Base-by-base conservation (phyloP, 2,329 filamentous ascomycete genomes). In the Laburnicola sp. region DNA sequence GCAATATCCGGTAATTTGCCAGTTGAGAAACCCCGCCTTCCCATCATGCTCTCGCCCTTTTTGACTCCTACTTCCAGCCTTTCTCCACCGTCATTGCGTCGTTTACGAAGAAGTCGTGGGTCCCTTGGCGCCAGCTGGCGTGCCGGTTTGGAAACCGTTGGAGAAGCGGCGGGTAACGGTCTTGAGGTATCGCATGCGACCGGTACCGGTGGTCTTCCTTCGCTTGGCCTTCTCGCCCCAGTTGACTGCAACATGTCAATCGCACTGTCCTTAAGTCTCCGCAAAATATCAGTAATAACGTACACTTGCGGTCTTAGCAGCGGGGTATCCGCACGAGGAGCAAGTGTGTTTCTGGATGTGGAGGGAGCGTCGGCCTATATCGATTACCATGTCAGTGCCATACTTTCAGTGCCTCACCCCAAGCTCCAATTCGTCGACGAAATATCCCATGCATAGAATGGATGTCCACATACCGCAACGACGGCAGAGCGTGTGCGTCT, bases 321-420 rank as follows among this genome's bases (percentile, higher is more conserved):
- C 82, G 76, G 94, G 94, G 83, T 97, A 99, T 78, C 92, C 94
- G 85, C 94, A 99, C 74, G 84, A 85, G 70, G 93, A 79, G 84
- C 94, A 99, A 76, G 91, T 95, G 81, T 96, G 88, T 89, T 99
- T 99, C 85, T 99, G 94, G 82, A 97, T 87, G 88, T 99, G 94
- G 80, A 97, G 87, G 74, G 94, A 96, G 77, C 94, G 92, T 78
- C 89, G 88, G 81, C 93, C 91, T 95, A 65, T 45, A 38, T 35
- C 40, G 55, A 52, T 30, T 56, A 51, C 23, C 38, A 63, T 54
- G 57, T 67, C 63, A 74, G 65, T 61, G 51, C 68, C 74, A 22
- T 66, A 69, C 27, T 48, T 36, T 41, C 49, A 41, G 34, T 38
- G 23, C 45, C 41, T 50, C 16, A 16, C 16, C 16, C 16, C 16